Base-by-base conservation (phyloP, 345 rosid species). In the Carallia pectinifolia region DNA sequence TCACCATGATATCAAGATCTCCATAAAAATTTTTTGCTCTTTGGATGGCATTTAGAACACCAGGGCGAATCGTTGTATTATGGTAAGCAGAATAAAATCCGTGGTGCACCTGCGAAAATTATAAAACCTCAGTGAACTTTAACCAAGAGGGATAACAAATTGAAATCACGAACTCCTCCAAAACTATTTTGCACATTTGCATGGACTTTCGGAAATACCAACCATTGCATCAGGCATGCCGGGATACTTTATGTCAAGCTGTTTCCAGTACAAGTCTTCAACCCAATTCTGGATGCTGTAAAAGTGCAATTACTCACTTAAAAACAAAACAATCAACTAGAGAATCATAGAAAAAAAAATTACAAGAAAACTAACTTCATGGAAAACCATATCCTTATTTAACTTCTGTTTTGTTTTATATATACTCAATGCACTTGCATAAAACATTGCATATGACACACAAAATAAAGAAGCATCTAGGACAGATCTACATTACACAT, bases 191-290 rank as follows among this genome's bases (percentile, higher is more conserved):
- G 74, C 5, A 65, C 18, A 62, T 4, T 30, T 16, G 1, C 7
- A 64, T 15, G 7, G 37, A 65, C 48, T 58, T 58, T 34, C 7
- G 15, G 73, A 18, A 56, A 67, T 44, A 77, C 94, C 23, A 34
- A 94, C 98, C 95, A 88, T 91, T 63, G 96, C 98, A 83, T 86
- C 96, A 58, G 89, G 87, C 97, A 94, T 88, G 81, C 85, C 96
- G 66, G 97, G 97, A 76, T 91, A 94, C 53, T 89, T 84, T 48
- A 94, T 72, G 86, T 94, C 98, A 18, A 91, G 97, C 82, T 94
- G 95, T 80, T 94, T 84, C 97, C 97, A 91, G 73, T 80, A 91
- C 55, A 94, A 84, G 78, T 94, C 98, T 78, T 86, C 87, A 66
- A 91, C 68, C 97, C 98, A 94, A 62, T 94, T 94, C 84, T 91